These are phyloP conservation scores for Boletus coccyginus DNA, from an alignment of 768 basidiomycete species.

Conservation along the genomic window DNA sequence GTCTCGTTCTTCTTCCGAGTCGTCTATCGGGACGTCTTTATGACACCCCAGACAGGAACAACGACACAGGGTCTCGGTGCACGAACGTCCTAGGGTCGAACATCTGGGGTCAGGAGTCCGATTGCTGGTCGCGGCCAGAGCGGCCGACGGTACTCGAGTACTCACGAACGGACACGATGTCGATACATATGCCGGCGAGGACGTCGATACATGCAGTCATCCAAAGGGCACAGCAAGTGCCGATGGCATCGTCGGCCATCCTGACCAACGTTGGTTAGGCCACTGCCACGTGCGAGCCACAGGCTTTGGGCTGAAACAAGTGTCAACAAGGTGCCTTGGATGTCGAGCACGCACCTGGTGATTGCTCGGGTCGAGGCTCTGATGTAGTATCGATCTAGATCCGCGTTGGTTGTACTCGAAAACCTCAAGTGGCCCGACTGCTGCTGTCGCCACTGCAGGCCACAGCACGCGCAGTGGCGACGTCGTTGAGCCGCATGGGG, in stretches of 20 bases:
- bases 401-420: too few relatives aligned
- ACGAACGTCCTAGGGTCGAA: slow-evolving; percentile 13
- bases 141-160: neutral
- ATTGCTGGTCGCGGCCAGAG: too few relatives aligned
- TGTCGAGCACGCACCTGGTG: too few relatives aligned
- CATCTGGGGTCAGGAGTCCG: too few relatives aligned
- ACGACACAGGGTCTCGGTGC: slow-evolving; percentile 25
- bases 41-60: slow-evolving; percentile 14
- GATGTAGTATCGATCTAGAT: too few relatives aligned
- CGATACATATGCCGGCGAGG: slow-evolving; percentile 21
- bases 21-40: slow-evolving; percentile 1
- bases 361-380: too few relatives aligned
- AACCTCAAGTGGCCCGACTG: too few relatives aligned
- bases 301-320: neutral
- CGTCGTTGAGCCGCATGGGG: too few relatives aligned
- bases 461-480: too few relatives aligned
- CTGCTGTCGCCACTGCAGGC: too few relatives aligned
- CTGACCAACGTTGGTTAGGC: neutral
- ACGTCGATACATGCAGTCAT: slow-evolving; percentile 22
- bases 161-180: slow-evolving; percentile 25
- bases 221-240: slow-evolving; percentile 18
- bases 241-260: slow-evolving; percentile 23
- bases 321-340: neutral
- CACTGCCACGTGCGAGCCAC: neutral
- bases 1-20: slow-evolving; percentile 13